These are phyloP conservation scores for Aspergillus ostianus DNA, from an alignment of 495 filamentous ascomycete species.

Conservation along the genomic window DNA sequence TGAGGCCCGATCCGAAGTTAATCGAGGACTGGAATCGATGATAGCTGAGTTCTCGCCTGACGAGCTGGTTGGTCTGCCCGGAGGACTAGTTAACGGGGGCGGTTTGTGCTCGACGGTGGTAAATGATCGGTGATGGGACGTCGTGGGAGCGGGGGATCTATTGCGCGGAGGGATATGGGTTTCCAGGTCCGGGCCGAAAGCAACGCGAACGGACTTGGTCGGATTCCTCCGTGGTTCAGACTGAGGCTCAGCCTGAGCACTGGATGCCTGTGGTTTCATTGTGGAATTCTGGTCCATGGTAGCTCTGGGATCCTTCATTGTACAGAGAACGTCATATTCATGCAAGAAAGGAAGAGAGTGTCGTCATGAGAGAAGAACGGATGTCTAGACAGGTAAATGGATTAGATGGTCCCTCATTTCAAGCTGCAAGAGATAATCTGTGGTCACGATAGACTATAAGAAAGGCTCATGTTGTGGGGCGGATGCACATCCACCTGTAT, in stretches of 20 bases:
- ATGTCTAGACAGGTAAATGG: slow-evolving; percentile 10
- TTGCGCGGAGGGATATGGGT: slow-evolving; percentile 44
- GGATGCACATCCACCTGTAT: slow-evolving; percentile 1
- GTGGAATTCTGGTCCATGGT: slow-evolving; percentile 37
- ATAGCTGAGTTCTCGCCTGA: slow-evolving; percentile 30
- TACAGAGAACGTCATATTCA: slow-evolving; percentile 39
- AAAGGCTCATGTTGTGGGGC: slow-evolving; percentile 6
- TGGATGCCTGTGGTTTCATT: slow-evolving; percentile 27
- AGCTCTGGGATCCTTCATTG: slow-evolving; percentile 42
- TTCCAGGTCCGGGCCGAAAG: slow-evolving; percentile 46
- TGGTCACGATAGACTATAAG: slow-evolving; percentile 1
- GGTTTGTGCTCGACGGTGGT: slow-evolving; percentile 36
- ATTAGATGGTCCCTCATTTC: background rate
- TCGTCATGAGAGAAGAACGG: slow-evolving; percentile 9
- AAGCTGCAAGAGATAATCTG: background rate
- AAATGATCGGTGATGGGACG: slow-evolving; percentile 40
- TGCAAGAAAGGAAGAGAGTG: slow-evolving; percentile 11
- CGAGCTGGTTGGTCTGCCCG: slow-evolving; percentile 34
- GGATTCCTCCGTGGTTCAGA: slow-evolving; percentile 35
- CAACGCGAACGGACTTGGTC: slow-evolving; percentile 43
- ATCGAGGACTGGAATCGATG: slow-evolving; percentile 24
- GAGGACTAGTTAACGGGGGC: slow-evolving; percentile 19
- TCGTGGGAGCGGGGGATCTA: slow-evolving; percentile 36
- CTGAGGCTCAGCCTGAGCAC: slow-evolving; percentile 31
- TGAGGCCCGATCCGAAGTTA: slow-evolving; percentile 32